These are phyloP conservation scores for Cyamopsis tetragonoloba DNA, from an alignment of 306 rosid genomes.

Conservation along the genomic window DNA sequence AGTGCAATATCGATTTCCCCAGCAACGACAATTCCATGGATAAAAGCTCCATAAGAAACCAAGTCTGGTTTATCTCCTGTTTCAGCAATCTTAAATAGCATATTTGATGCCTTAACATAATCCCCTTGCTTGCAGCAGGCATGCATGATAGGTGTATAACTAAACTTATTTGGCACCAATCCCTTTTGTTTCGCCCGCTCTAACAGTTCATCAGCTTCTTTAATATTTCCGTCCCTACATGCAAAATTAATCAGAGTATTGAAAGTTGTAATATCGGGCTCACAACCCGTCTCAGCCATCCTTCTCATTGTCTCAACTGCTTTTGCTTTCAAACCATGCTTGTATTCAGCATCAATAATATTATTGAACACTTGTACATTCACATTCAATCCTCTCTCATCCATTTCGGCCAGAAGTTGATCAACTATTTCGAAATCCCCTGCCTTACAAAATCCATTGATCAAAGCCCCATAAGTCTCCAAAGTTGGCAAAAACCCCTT, in stretches of 20 bases:
- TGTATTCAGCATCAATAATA: constrained; percentile 60
- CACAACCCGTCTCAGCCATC: constrained; percentile 61
- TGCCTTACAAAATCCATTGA: constrained; percentile 62
- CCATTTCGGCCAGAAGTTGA: constrained; percentile 57
- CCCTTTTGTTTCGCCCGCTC: constrained; percentile 43
- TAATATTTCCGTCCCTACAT: constrained; percentile 49
- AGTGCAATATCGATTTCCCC: constrained; percentile 68
- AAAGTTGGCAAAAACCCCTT: constrained; percentile 60
- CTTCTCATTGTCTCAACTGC: constrained; percentile 39
- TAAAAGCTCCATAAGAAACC: constrained; percentile 73
- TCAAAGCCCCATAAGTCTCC: constrained; percentile 61
- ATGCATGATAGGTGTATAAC: constrained; percentile 65
- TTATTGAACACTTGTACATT: constrained; percentile 53
- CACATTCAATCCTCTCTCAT: constrained; percentile 51
- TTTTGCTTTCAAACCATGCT: constrained; percentile 37
- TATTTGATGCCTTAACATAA: constrained; percentile 50
- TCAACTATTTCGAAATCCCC: constrained; percentile 58
- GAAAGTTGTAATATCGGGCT: constrained; percentile 67
- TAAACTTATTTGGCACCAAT: constrained; percentile 47
- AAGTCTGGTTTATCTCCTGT: constrained; percentile 57
- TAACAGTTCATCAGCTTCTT: constrained; percentile 60
- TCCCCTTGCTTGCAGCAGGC: constrained; percentile 63
- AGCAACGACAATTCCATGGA: constrained; percentile 61
- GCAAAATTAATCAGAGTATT: constrained; percentile 57
- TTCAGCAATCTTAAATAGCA: constrained; percentile 64